Conservation (phyloP, 768 basidiomycete species). For the Amanita jacksonii region DNA sequence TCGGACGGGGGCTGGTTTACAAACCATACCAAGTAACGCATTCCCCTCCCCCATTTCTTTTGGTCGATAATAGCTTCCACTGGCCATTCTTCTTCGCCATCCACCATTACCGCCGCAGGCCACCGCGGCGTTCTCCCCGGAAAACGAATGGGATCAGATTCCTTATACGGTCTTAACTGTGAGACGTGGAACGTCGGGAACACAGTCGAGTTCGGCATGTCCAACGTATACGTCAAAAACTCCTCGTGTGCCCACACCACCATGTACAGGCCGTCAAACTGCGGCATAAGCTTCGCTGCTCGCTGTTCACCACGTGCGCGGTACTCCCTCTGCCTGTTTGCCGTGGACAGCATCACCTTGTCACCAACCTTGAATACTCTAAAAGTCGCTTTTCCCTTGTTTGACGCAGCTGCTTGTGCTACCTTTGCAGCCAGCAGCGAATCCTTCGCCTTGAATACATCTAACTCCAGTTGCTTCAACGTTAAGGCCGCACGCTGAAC, state of each 20-base stretch:
- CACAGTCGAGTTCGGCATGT: constrained; percentile 4
- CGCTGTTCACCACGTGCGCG: not conserved
- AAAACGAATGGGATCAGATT: constrained; percentile 2
- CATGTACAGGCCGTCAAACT: constrained; percentile 29
- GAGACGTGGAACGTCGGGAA: too few species aligned
- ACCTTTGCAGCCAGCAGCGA: too few species aligned
- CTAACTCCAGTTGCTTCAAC: too few species aligned
- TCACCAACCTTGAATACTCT: too few species aligned
- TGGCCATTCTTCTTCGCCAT: too few species aligned
- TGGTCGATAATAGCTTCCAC: constrained; percentile 6
- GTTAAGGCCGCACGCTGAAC: too few species aligned
- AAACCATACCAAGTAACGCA: constrained; percentile 12
- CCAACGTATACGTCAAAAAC: constrained; percentile 8
- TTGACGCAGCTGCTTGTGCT: too few species aligned
- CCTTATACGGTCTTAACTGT: constrained; percentile 4
- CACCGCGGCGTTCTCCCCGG: constrained; percentile 1
- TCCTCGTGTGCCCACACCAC: constrained; percentile 10
- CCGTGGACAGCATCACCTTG: too few species aligned
- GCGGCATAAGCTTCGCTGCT: constrained; percentile 25
- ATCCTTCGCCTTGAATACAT: too few species aligned
- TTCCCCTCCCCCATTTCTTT: not conserved
- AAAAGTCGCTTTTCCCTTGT: too few species aligned
- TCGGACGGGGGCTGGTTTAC: constrained; percentile 7
- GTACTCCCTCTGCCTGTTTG: too few species aligned
- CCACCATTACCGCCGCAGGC: constrained; percentile 4